phyloP scores from a whole-genome alignment of 2,329 filamentous ascomycete genomes.

The Parastagonospora avenae region DNA sequence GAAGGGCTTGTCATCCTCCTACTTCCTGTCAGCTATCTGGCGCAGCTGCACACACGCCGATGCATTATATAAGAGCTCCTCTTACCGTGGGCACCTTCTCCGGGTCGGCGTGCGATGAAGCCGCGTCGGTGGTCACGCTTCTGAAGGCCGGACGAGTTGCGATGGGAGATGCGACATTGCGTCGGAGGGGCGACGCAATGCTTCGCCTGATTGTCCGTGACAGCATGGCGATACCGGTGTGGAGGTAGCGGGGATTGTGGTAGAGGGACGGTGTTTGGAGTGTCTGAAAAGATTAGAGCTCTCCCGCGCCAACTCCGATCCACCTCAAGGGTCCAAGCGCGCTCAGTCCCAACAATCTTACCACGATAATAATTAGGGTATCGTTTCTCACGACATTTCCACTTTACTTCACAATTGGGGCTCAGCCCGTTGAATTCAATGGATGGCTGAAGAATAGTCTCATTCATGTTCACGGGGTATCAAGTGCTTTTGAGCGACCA shows the following conservation, averaged over 20 bases:
- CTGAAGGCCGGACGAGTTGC: constrained; percentile 54
- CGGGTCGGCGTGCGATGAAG: constrained; percentile 86
- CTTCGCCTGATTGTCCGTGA: constrained; percentile 48
- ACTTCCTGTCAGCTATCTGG: constrained; percentile 30
- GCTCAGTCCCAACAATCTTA: no score
- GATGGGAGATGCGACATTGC: constrained; percentile 43
- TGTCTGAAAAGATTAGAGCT: constrained; percentile 15
- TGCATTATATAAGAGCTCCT: constrained; percentile 11
- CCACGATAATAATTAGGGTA: no score
- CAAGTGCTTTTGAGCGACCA: no score
- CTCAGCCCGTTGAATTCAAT: no score
- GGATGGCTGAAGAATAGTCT: no score
- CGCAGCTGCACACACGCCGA: neutral
- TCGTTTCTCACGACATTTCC: no score
- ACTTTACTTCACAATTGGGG: no score
- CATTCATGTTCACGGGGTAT: no score
- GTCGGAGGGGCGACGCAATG: constrained; percentile 47
- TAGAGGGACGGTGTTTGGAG: constrained; percentile 20
- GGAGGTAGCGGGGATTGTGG: constrained; percentile 22
- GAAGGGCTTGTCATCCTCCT: constrained; percentile 96
- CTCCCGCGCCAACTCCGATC: no score
- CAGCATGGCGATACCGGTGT: constrained; percentile 42
- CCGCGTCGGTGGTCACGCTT: constrained; percentile 92
- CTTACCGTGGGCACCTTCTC: constrained; percentile 69
- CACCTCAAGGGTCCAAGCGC: no score